These are phyloP conservation scores for Fusarium brachygibbosum DNA, from an alignment of 2,329 filamentous ascomycete genomes.

Conservation along the genomic window DNA sequence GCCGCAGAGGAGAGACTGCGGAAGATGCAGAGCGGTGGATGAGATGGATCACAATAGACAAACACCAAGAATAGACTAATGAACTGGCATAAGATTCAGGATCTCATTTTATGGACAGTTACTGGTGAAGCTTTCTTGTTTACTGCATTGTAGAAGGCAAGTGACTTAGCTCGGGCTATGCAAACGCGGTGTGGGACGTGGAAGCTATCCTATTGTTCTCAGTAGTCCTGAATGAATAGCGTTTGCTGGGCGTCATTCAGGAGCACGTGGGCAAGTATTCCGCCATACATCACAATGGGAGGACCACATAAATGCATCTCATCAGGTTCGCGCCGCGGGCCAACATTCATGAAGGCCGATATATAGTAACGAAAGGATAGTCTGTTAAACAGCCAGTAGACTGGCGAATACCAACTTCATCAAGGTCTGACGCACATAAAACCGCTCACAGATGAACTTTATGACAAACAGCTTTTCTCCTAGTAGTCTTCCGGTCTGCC, in stretches of 20 bases:
- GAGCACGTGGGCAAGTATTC: neutral
- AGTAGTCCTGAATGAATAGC: neutral
- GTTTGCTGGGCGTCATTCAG: neutral
- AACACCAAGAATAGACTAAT: slow-evolving; percentile 7
- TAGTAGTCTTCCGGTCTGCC: neutral
- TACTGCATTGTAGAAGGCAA: neutral
- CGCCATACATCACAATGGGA: neutral
- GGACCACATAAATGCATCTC: neutral
- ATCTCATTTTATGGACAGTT: neutral
- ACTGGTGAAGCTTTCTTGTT: neutral
- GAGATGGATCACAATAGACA: slow-evolving; percentile 3
- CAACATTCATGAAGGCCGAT: neutral
- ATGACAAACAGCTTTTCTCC: neutral
- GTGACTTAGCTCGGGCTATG: neutral
- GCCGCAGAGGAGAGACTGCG: slow-evolving; percentile 91
- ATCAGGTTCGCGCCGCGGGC: no score
- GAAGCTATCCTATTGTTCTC: neutral
- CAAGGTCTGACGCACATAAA: no score
- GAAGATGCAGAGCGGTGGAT: slow-evolving; percentile 62
- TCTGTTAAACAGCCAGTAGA: no score
- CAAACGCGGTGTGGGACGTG: neutral
- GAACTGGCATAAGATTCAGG: neutral
- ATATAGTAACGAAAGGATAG: neutral
- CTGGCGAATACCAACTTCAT: no score
- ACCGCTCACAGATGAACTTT: no score